Percentiles rank a stretch among this genome's conserved stretches.
phyloP scores from a whole-genome alignment of 139 green algal genomes.

The Chlamydomonas sphaeroides region DNA sequence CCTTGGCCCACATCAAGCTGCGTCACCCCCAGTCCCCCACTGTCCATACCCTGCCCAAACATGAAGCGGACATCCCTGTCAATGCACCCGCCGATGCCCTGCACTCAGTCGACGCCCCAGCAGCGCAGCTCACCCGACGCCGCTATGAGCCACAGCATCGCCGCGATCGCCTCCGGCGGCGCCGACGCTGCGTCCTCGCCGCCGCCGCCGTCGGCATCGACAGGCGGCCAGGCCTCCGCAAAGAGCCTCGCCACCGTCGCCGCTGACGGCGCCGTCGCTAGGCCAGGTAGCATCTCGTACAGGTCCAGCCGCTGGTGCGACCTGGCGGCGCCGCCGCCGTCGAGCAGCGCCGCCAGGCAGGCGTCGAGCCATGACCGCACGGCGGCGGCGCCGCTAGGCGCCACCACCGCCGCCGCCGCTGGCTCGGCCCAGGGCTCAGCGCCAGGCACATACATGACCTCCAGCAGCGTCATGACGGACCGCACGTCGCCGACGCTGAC shows the following conservation, averaged over 20 bases:
- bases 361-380: constrained; percentile 17
- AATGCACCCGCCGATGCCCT: no score
- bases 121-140: background rate
- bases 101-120: no score
- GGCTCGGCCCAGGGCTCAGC: no score
- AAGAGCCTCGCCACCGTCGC: constrained; percentile 1
- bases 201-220: background rate
- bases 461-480: background rate
- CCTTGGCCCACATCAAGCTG: no score
- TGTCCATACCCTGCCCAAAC: no score
- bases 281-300: constrained; percentile 14
- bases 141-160: background rate
- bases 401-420: background rate
- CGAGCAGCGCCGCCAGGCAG: constrained; percentile 6
- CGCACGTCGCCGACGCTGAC: background rate
- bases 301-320: constrained; percentile 10
- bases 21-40: no score
- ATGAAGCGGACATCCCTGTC: no score
- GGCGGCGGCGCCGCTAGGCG: background rate
- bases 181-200: background rate
- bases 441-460: background rate
- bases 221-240: background rate
- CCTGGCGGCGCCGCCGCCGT: constrained; percentile 2
- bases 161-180: background rate
- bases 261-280: constrained; percentile 15